Evolutionary conservation across 2,329 filamentous ascomycete species (phyloP).

Genomic region (Talaromyces atroroseus): DNA sequence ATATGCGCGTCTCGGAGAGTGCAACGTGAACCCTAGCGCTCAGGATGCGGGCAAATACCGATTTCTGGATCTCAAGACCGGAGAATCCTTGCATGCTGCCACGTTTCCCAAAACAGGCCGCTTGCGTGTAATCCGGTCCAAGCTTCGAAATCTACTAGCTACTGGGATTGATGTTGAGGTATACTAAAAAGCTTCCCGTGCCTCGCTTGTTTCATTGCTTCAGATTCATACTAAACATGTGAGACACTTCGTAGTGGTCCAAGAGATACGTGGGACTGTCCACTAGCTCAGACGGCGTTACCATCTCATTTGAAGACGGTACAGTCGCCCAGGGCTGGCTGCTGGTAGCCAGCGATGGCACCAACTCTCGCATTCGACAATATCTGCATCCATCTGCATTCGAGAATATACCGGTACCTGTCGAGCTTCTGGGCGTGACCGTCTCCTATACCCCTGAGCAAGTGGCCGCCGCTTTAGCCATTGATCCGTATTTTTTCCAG

Average conservation of each 20-base stretch:
- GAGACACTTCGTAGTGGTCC: slow-evolving; percentile 30
- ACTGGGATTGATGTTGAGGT: slow-evolving; percentile 46
- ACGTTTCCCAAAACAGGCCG: slow-evolving; percentile 40
- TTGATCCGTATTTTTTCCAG: slow-evolving; percentile 54
- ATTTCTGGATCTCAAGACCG: slow-evolving; percentile 53
- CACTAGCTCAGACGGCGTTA: slow-evolving; percentile 32
- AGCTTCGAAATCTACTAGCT: slow-evolving; percentile 43
- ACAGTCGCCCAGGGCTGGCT: slow-evolving; percentile 39
- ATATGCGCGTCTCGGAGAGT: slow-evolving; percentile 42
- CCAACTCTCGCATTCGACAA: slow-evolving; percentile 41
- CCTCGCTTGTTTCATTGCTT: background rate
- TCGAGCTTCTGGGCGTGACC: slow-evolving; percentile 47
- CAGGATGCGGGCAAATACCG: slow-evolving; percentile 47
- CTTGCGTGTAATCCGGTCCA: slow-evolving; percentile 46
- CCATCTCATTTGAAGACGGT: slow-evolving; percentile 45
- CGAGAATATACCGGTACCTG: slow-evolving; percentile 40
- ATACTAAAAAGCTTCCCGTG: background rate
- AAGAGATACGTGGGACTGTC: slow-evolving; percentile 33
- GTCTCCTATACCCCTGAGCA: slow-evolving; percentile 38
- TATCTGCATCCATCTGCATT: slow-evolving; percentile 21
- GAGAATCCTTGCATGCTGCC: slow-evolving; percentile 39
- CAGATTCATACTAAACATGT: background rate
- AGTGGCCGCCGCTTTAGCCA: slow-evolving; percentile 38
- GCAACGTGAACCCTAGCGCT: slow-evolving; percentile 51
- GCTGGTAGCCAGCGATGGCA: slow-evolving; percentile 50